These are phyloP conservation scores for Harrya chromipes DNA, from an alignment of 768 basidiomycete species.

Conservation along the genomic window DNA sequence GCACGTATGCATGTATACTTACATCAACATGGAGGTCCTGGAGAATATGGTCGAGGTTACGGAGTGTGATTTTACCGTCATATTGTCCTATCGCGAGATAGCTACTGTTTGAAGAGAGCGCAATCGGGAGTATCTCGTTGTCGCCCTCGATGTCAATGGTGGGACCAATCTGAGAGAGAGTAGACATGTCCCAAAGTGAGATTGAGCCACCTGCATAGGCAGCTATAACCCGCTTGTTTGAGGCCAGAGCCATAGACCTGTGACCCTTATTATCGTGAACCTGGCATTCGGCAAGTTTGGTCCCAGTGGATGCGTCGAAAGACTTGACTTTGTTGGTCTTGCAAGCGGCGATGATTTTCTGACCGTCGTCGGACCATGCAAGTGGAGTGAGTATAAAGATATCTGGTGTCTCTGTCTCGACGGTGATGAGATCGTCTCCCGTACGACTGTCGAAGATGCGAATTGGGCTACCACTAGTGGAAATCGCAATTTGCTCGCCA, in stretches of 20 bases:
- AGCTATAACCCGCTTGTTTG: conserved; percentile 1
- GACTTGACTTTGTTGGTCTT: too few relatives aligned
- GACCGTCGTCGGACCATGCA: too few relatives aligned
- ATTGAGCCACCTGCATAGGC: neutral
- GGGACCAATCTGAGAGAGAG: too few relatives aligned
- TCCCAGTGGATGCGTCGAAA: too few relatives aligned
- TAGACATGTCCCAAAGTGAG: neutral
- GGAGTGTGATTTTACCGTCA: neutral
- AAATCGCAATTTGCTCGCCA: neutral
- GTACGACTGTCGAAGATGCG: neutral
- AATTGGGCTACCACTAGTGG: neutral
- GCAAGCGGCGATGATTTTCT: too few relatives aligned
- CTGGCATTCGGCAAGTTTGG: too few relatives aligned
- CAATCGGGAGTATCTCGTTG: neutral
- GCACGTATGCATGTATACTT: neutral
- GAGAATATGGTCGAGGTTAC: neutral
- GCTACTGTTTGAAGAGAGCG: neutral
- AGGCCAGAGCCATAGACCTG: neutral
- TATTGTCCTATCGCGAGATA: neutral
- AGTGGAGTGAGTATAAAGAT: too few relatives aligned
- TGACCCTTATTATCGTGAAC: too few relatives aligned
- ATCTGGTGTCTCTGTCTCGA: neutral
- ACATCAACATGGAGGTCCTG: neutral
- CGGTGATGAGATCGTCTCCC: neutral
- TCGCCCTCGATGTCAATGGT: too few relatives aligned